A percentile compares a stretch with the other conserved stretches of the same genome.
These are phyloP conservation scores for Besnoitia besnoiti DNA, from an alignment of 169 alveolate species.

Conservation along the genomic window DNA sequence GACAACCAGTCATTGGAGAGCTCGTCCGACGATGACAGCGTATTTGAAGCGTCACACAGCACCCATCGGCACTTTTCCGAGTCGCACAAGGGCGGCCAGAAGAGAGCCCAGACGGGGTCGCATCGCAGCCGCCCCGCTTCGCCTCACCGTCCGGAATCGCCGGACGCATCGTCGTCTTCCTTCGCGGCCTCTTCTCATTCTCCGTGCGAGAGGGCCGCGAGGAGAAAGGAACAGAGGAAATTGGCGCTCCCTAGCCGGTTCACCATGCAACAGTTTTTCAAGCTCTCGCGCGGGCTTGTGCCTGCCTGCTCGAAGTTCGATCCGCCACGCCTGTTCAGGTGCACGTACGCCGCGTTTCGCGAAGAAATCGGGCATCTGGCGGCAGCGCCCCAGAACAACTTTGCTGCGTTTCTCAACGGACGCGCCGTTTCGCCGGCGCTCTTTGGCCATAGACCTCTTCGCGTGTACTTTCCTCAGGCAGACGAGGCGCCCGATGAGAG, in stretches of 20 bases:
- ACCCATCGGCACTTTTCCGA: not conserved
- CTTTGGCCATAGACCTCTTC: not conserved
- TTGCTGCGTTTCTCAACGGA: not conserved
- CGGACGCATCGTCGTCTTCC: not conserved
- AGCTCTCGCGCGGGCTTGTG: not conserved
- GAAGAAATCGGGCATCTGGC: not conserved
- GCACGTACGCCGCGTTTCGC: slow-evolving; percentile 12
- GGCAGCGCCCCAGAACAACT: not conserved
- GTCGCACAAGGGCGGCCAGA: not conserved
- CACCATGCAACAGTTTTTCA: slow-evolving; percentile 23
- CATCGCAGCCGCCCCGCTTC: not conserved
- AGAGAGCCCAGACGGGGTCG: too few species aligned
- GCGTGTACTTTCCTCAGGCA: not conserved
- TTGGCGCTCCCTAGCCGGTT: not conserved
- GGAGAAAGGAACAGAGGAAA: not conserved
- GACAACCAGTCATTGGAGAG: not conserved
- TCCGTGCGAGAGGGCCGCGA: not conserved
- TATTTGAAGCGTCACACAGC: not conserved
- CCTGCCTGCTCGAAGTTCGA: not conserved
- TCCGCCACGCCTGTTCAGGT: not conserved
- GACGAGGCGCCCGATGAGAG: not conserved
- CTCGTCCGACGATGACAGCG: not conserved
- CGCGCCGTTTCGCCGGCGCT: not conserved
- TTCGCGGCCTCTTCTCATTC: not conserved
- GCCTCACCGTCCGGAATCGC: not conserved